Conservation (phyloP, 176 grass and related monocot species). For the Triticum timopheevii region DNA sequence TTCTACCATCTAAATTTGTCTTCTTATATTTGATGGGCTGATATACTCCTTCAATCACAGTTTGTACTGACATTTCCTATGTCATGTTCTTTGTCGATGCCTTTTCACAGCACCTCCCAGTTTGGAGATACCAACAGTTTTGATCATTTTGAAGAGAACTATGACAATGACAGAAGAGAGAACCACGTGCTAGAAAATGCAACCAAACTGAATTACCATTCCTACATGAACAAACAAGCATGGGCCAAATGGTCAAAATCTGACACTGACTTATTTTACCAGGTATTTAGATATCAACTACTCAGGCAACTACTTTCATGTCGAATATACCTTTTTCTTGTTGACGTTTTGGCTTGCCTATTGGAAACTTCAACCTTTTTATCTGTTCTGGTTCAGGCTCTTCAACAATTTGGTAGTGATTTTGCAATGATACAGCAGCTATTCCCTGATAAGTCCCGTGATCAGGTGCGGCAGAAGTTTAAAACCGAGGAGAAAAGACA, state of each 20-base stretch:
- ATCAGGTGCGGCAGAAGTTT: slow-evolving; percentile 74
- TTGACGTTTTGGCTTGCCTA: background rate
- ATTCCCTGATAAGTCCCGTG: slow-evolving; percentile 65
- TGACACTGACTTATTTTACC: slow-evolving; percentile 78
- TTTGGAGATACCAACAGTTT: slow-evolving; percentile 21
- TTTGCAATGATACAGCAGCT: slow-evolving; percentile 84
- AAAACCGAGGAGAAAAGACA: slow-evolving; percentile 80
- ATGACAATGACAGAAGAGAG: slow-evolving; percentile 28
- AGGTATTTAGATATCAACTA: slow-evolving; percentile 55
- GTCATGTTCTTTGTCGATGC: background rate
- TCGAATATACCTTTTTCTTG: background rate
- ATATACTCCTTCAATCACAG: background rate
- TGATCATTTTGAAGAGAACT: slow-evolving; percentile 32
- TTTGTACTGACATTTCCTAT: background rate
- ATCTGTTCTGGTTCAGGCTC: slow-evolving; percentile 51
- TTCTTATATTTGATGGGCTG: background rate
- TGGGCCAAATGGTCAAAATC: slow-evolving; percentile 68
- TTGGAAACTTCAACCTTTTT: background rate
- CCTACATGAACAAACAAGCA: slow-evolving; percentile 58
- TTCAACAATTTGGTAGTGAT: slow-evolving; percentile 88
- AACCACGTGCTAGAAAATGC: background rate
- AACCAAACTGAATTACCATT: slow-evolving; percentile 84
- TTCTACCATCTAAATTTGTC: background rate
- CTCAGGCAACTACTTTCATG: slow-evolving; percentile 2
- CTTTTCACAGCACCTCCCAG: slow-evolving; percentile 1